phyloP scores from a whole-genome alignment of 2,329 filamentous ascomycete genomes.

The Xylaria sp. region DNA sequence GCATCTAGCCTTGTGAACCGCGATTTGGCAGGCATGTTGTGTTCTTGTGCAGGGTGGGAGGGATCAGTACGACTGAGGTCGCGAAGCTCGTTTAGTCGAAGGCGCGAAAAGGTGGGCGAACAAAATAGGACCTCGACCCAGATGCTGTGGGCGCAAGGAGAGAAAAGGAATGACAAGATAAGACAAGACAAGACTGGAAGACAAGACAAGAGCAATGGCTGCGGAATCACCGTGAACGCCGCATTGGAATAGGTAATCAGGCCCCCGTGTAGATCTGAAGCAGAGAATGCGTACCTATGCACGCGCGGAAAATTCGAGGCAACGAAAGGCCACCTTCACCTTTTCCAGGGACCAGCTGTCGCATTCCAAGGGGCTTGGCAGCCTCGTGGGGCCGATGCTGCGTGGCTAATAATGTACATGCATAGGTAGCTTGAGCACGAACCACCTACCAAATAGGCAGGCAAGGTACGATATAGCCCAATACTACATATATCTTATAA shows the following conservation, averaged over 20 bases:
- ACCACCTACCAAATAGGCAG: no score
- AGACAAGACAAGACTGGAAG: no score
- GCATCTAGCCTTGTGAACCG: slow-evolving; percentile 96
- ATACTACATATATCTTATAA: no score
- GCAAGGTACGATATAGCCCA: no score
- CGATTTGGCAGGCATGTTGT: slow-evolving; percentile 80
- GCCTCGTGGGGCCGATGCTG: neutral
- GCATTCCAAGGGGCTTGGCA: neutral
- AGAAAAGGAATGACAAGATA: slow-evolving; percentile 11
- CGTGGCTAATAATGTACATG: neutral
- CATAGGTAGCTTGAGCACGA: neutral
- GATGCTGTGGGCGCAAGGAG: neutral
- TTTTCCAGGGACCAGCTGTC: slow-evolving; percentile 19
- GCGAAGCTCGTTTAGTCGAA: neutral
- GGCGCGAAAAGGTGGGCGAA: slow-evolving; percentile 12
- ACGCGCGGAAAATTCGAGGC: neutral
- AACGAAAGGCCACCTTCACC: slow-evolving; percentile 38
- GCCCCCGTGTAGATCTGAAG: slow-evolving; percentile 4
- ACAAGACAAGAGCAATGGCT: slow-evolving; percentile 8
- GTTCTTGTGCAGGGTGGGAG: slow-evolving; percentile 10
- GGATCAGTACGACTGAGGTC: slow-evolving; percentile 6
- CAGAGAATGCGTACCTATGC: slow-evolving; percentile 15
- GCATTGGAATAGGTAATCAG: slow-evolving; percentile 30
- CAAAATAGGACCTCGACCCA: slow-evolving; percentile 4
- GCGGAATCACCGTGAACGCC: slow-evolving; percentile 28